These are phyloP conservation scores for Saccharomycopsis hybrid DNA, from an alignment of 1,139 yeast genomes.

Conservation along the genomic window DNA sequence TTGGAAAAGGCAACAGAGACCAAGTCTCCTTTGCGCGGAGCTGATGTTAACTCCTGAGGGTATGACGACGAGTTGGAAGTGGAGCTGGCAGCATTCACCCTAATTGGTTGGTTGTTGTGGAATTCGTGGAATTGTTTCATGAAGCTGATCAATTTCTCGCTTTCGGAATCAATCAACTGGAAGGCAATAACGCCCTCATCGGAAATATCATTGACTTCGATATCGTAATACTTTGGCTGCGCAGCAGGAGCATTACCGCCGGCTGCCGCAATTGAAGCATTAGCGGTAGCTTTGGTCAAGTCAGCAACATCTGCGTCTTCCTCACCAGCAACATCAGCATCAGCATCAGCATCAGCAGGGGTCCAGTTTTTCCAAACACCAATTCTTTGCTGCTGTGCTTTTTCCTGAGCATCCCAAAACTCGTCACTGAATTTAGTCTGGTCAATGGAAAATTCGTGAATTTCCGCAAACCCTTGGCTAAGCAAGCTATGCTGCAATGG, in stretches of 20 bases:
- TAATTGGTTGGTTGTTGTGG: constrained; percentile 22
- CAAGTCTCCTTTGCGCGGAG: constrained; percentile 51
- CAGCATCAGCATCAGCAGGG: constrained; percentile 18
- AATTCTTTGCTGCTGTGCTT: constrained; percentile 46
- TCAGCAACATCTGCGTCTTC: constrained; percentile 27
- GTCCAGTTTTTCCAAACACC: constrained; percentile 65
- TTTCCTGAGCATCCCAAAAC: constrained; percentile 54
- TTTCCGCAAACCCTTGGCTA: constrained; percentile 56
- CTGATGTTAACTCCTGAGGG: constrained; percentile 21
- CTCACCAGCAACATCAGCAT: constrained; percentile 20
- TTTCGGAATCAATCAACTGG: constrained; percentile 40
- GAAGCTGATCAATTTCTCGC: constrained; percentile 36
- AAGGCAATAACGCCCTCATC: constrained; percentile 47
- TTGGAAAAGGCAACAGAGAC: constrained; percentile 54
- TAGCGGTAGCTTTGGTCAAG: constrained; percentile 27
- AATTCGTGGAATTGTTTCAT: constrained; percentile 42
- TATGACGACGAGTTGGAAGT: constrained; percentile 3
- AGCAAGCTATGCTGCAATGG: constrained; percentile 63
- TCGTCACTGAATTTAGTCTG: constrained; percentile 50
- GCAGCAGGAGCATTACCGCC: too few relatives aligned
- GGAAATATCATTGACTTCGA: constrained; percentile 51
- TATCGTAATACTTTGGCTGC: constrained; percentile 45
- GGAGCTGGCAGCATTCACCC: neutral
- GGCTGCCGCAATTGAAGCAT: constrained; percentile 22
- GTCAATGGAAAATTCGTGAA: constrained; percentile 60